A percentile compares a stretch with the other conserved stretches of the same genome.
phyloP scores from a whole-genome alignment of 176 grass and related monocot species.

The Secale cereale region DNA sequence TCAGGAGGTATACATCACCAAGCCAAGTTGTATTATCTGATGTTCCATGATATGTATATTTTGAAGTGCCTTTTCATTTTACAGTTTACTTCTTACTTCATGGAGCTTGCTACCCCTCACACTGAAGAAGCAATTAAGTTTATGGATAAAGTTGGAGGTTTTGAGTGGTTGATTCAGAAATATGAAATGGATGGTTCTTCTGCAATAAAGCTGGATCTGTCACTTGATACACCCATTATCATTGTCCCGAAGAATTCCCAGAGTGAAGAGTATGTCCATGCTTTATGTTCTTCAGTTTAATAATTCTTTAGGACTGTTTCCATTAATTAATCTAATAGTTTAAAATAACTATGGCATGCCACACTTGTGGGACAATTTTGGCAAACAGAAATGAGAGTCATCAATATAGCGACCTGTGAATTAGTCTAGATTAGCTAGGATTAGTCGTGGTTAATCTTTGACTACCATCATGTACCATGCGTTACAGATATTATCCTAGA shows the following conservation, averaged over 20 bases:
- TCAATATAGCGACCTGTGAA: too few species aligned
- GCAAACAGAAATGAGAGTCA: too few species aligned
- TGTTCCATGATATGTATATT: not conserved
- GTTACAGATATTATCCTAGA: too few species aligned
- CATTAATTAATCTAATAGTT: not conserved
- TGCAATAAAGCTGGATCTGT: constrained; percentile 89
- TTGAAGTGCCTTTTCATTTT: constrained; percentile 30
- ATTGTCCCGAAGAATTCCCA: constrained; percentile 85
- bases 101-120: constrained; percentile 96
- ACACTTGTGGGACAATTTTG: too few species aligned
- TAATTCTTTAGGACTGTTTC: not conserved
- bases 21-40: constrained; percentile 4
- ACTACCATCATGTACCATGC: too few species aligned
- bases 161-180: constrained; percentile 97
- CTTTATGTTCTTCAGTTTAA: constrained; percentile 20
- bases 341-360: too few species aligned
- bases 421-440: too few species aligned
- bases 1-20: constrained; percentile 69
- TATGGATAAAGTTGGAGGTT: constrained; percentile 94
- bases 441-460: too few species aligned
- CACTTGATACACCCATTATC: constrained; percentile 93
- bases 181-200: constrained; percentile 95
- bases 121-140: constrained; percentile 96
- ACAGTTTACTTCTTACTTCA: constrained; percentile 95
- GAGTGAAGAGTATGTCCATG: constrained; percentile 73